Conservation (phyloP, 768 basidiomycete genomes). For the Chalciporus pseudorubinellus region DNA sequence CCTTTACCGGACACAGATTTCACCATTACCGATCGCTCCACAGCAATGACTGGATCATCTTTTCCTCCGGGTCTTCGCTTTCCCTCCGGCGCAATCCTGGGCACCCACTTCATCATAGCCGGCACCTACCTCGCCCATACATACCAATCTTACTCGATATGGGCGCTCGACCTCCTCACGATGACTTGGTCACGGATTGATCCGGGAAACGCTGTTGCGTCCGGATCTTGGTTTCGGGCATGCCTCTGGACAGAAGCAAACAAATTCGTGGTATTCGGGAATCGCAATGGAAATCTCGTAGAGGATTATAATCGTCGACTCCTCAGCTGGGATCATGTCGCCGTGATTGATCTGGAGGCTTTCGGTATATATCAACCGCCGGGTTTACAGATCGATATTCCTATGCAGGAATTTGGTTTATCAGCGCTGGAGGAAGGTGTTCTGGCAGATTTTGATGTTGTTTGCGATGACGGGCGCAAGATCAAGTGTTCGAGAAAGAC, state of each 20-base stretch:
- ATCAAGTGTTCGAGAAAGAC: conserved; percentile 79
- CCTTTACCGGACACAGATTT: conserved; percentile 77
- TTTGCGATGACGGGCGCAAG: conserved; percentile 86
- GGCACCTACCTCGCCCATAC: conserved; percentile 95
- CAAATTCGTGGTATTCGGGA: conserved; percentile 89
- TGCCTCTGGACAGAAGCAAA: conserved; percentile 84
- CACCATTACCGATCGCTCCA: conserved; percentile 75
- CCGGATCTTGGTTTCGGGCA: conserved; percentile 94
- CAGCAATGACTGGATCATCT: conserved; percentile 73
- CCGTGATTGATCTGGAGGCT: conserved; percentile 87
- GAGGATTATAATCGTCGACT: conserved; percentile 91
- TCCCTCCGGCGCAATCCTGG: conserved; percentile 90
- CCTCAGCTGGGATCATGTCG: conserved; percentile 89
- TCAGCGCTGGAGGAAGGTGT: conserved; percentile 77
- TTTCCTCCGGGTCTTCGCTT: conserved; percentile 96
- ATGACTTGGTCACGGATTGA: conserved; percentile 90
- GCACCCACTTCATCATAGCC: conserved; percentile 88
- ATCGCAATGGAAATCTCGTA: conserved; percentile 81
- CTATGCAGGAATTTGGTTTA: conserved; percentile 83
- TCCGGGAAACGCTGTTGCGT: conserved; percentile 78
- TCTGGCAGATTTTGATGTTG: conserved; percentile 87
- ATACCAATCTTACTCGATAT: conserved; percentile 93
- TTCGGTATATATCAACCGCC: conserved; percentile 96
- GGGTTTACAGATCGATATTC: conserved; percentile 55
- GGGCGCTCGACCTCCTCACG: conserved; percentile 83